Base-by-base conservation (phyloP, 768 basidiomycete species). In the Leccinum barrowsii region DNA sequence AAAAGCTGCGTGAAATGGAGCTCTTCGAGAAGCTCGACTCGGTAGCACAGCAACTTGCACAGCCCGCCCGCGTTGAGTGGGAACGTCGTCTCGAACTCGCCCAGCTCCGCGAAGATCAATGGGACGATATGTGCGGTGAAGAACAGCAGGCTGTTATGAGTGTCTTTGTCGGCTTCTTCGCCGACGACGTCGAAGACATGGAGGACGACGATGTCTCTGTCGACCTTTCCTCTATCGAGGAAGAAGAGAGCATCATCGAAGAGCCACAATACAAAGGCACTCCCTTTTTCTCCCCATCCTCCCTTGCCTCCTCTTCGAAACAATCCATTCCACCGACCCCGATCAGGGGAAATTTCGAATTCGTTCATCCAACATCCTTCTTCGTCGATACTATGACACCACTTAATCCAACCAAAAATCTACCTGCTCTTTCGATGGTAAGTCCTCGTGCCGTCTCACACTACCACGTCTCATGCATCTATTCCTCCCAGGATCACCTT, bases 21-120 rank as follows among this genome's bases (percentile, higher is more conserved):
- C 63, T 69, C 28, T 71, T 60, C 17, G 63, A 71, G 56, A 62
- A 44, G 26, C 62, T 69, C 60, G 60, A 65, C 40, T 48, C 65
- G 3, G 46, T 73, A 13, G 64, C 60, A 48, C 51, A 46, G 34
- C 64, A 62, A 10, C 70, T 73, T 26, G 57, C 71, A 55, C 58
- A 67, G 60, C 73, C 70, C 5, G 71, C 71, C 26, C 70, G 73
- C 37, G 28, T n/a, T 1, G 70, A 73, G 67, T 73, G 71, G 71
- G 73, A 72, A n/a, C 67, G 60, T 46, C 72, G 70, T 48, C 71
- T 73, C 50, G 65, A 64, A 15, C 63, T 68, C 50, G 67, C 67
- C 0, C 70, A 71, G 26, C 52, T 73, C 6, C 62, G 57, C 5
- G 72, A 72, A 59, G 64, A 73, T 26, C 63, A 73, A 48, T 73